A percentile compares a stretch with the other conserved stretches of the same genome.
Evolutionary conservation across 176 grass and related monocot species (phyloP).

Genomic region (Poa annua): DNA sequence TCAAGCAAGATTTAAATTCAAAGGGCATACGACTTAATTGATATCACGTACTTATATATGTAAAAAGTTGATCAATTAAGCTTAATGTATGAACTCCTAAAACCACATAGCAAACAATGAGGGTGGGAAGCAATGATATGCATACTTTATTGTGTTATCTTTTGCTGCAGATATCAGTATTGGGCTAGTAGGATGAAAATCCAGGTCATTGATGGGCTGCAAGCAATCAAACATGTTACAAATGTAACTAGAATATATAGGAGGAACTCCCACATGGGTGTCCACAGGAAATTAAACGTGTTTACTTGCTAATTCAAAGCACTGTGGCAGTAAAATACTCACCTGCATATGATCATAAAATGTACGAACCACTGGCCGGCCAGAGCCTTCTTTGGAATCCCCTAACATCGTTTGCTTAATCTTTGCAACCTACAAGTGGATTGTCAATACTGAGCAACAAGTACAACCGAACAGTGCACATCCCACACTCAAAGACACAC

Average conservation of each 20-base stretch:
- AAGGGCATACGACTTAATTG: constrained; percentile 2
- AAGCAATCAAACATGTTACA: constrained; percentile 48
- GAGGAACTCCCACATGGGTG: constrained; percentile 6
- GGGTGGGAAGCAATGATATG: constrained; percentile 31
- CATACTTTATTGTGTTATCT: constrained; percentile 93
- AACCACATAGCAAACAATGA: constrained; percentile 20
- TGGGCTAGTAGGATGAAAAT: constrained; percentile 89
- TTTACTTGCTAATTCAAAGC: not conserved
- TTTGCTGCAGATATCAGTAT: constrained; percentile 95
- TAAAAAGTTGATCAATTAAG: not conserved
- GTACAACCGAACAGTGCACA: constrained; percentile 15
- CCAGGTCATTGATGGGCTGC: constrained; percentile 97
- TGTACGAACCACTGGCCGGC: constrained; percentile 74
- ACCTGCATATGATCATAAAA: constrained; percentile 98
- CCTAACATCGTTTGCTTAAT: constrained; percentile 81
- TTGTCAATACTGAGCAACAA: constrained; percentile 20
- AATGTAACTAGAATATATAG: not conserved
- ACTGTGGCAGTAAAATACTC: constrained; percentile 17
- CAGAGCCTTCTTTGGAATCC: constrained; percentile 76
- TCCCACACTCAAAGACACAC: not conserved
- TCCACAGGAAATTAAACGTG: constrained; percentile 44
- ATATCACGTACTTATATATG: constrained; percentile 1
- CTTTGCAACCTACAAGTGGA: constrained; percentile 74
- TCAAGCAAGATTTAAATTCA: constrained; percentile 32
- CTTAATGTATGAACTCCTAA: not conserved